These are phyloP conservation scores for Darksidea phi DNA, from an alignment of 495 filamentous ascomycete genomes.

Conservation along the genomic window DNA sequence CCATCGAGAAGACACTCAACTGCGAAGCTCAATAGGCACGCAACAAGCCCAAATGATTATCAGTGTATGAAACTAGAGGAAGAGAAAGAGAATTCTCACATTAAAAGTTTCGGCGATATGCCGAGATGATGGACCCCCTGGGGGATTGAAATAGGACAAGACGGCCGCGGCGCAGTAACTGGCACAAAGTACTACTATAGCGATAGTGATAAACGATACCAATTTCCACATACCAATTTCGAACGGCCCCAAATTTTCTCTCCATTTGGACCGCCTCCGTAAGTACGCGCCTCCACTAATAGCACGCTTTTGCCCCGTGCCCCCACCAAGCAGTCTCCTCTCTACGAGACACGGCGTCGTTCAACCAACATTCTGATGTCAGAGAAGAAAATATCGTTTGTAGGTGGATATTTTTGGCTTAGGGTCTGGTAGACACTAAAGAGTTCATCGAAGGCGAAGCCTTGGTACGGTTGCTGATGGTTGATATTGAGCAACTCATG, in stretches of 20 bases:
- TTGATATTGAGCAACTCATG: background rate
- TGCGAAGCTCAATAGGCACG: slow-evolving; percentile 15
- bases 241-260: background rate
- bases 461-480: slow-evolving; percentile 14
- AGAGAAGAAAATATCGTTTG: slow-evolving; percentile 13
- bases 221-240: background rate
- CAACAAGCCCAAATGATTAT: slow-evolving; percentile 4
- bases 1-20: slow-evolving; percentile 7
- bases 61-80: background rate
- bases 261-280: slow-evolving; percentile 18
- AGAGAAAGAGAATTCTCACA: slow-evolving; percentile 4
- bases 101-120: slow-evolving; percentile 12
- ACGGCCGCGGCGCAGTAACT: slow-evolving; percentile 11
- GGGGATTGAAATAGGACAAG: slow-evolving; percentile 13
- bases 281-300: slow-evolving; percentile 5
- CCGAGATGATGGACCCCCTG: background rate
- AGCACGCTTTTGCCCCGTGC: background rate
- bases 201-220: slow-evolving; percentile 2
- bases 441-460: slow-evolving; percentile 8
- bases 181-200: background rate
- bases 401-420: slow-evolving; percentile 4
- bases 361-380: slow-evolving; percentile 10
- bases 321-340: slow-evolving; percentile 8
- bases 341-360: background rate
- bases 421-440: background rate